phyloP scores from a whole-genome alignment of 495 filamentous ascomycete species.

The Neurospora tetrasperma region DNA sequence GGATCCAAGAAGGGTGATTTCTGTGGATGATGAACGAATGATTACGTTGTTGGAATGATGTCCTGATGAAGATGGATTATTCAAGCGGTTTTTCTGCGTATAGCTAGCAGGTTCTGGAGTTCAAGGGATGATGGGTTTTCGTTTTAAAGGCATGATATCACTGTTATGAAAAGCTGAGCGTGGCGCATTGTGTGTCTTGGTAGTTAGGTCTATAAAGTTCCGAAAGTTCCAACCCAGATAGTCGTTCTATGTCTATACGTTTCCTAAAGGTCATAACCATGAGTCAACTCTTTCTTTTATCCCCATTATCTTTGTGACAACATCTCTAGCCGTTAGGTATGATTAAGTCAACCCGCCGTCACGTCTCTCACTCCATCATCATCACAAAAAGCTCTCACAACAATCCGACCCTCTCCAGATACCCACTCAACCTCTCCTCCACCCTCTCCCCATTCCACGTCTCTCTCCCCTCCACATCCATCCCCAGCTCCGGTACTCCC shows the following conservation, averaged over 20 bases:
- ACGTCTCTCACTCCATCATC: background rate
- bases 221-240: background rate
- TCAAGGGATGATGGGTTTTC: background rate
- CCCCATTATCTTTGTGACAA: background rate
- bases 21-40: background rate
- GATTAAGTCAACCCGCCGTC: background rate
- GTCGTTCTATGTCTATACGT: background rate
- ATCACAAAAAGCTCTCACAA: background rate
- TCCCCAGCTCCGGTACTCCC: slow-evolving; percentile 58
- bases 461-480: slow-evolving; percentile 46
- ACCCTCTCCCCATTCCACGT: slow-evolving; percentile 65
- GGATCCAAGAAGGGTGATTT: background rate
- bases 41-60: background rate
- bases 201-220: background rate
- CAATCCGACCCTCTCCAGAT: slow-evolving; percentile 20
- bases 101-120: slow-evolving; percentile 1
- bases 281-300: background rate
- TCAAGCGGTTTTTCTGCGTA: background rate
- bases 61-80: background rate
- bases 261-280: background rate
- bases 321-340: background rate
- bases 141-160: background rate
- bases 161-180: background rate
- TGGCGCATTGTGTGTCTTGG: background rate
- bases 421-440: slow-evolving; percentile 43